Base-by-base conservation (phyloP, 2,329 filamentous ascomycete genomes). In the Blastomyces silverae region DNA sequence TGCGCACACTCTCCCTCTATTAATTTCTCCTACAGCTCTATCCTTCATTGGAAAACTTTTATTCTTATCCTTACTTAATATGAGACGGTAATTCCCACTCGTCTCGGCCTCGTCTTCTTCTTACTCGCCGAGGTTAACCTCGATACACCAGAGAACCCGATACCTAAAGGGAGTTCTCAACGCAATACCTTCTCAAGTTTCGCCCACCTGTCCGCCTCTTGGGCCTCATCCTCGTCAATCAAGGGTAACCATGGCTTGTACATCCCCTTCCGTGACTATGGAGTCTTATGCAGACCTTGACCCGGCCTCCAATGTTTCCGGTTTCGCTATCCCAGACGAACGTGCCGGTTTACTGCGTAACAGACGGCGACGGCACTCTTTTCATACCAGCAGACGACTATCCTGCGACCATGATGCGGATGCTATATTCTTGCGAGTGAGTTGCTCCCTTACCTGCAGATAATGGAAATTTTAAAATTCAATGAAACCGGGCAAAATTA, bases 401-500 rank as follows among this genome's bases (percentile, higher is more conserved):
- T 79, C 78, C 5, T 79, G 75, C 63, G 76, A 80, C 62, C 78
- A 78, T 66, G 79, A 78, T 70, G 75, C 77, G 1, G 78, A 80
- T 66, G 78, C 78, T 15, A 73, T 80, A 20, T 80, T 78, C 59
- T 70, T 81, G n/a, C 72, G 76, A 66, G 77, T 79, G 58, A 70
- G 75, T 61, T 46, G 28, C 7, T 53, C 48, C 52, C 50, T 20
- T 48, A 42, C 59, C 31, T 42, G 52, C 15, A 20, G 25, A 56
- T 20, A 37, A 10, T 1, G 15, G 13, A 37, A 17, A 37, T n/a
- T 34, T 20, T 7, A 34, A 17, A 37, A n/a, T 34, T 20, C 15
- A 31, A 17, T 20, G 20, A n/a, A 56, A 15, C 53, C 6, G 17
- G 10, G n/a, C 6, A 8, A 39, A 13, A 22, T 56, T 37, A 28